These are phyloP conservation scores for Chlamydomonas reinhardtii DNA, from an alignment of 163 green algal species.

Conservation along the genomic window DNA sequence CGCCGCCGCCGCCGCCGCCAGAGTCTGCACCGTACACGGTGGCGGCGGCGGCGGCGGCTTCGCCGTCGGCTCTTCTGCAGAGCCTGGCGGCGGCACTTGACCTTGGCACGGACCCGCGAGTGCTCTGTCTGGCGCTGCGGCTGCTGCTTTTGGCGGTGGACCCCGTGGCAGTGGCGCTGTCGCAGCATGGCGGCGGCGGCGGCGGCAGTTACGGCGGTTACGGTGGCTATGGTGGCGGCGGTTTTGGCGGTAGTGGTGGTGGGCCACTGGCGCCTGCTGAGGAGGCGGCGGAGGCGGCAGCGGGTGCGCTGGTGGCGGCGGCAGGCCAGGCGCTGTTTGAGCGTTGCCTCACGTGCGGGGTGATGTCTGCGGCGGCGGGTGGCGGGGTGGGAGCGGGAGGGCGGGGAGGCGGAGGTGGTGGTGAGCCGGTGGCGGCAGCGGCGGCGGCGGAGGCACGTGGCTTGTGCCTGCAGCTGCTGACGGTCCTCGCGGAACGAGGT, in stretches of 20 bases:
- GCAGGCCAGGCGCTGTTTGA: constrained; percentile 24
- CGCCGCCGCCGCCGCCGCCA: no score
- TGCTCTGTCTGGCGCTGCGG: no score
- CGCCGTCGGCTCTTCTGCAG: constrained; percentile 4
- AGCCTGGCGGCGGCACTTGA: background rate
- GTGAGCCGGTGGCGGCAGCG: background rate
- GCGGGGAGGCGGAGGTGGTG: background rate
- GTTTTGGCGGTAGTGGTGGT: background rate
- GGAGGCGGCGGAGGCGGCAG: background rate
- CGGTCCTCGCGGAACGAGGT: constrained; percentile 16
- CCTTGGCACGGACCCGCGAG: background rate
- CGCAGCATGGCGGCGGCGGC: background rate
- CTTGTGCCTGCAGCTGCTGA: constrained; percentile 31
- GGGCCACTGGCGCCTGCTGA: constrained; percentile 13
- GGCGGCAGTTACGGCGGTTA: no score
- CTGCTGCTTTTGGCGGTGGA: background rate
- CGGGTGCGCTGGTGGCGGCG: background rate
- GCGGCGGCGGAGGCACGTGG: background rate
- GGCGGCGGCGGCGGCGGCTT: no score
- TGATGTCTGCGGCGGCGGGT: background rate
- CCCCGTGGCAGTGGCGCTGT: no score
- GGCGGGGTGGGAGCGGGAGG: background rate
- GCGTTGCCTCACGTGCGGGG: background rate
- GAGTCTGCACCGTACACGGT: no score
- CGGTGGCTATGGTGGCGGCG: no score